Evolutionary conservation across 2,329 filamentous ascomycete species (phyloP), one percentile per base, ranked within the genome.

Genomic region (Alternaria sp.): DNA sequence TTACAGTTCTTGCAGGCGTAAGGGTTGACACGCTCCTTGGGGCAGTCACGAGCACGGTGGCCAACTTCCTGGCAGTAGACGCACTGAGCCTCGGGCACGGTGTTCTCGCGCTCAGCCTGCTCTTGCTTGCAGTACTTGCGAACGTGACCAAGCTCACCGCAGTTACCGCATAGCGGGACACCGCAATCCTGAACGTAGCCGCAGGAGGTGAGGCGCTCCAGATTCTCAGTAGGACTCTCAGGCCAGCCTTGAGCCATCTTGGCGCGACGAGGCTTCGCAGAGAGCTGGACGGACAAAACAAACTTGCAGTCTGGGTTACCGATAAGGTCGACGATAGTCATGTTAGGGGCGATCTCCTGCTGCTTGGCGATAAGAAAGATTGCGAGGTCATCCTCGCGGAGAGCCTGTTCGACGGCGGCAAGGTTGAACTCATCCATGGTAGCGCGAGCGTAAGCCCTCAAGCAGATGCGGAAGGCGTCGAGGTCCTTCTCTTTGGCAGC

Each of bases 1-100:
- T 85, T 86, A 81, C 89, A 92, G 74, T 92, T 92, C 74, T 85
- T 87, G 84, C 90, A 92, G 8, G 87, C 87, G 66, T 85, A 89
- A 58, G 83, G 88, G 80, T 90, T 86, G 30, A 87, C 79, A 51
- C 90, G 80, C 59, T 77, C 75, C 58, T 79, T 71, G 5, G 75
- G 75, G 60, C 90, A 93, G 67, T 93, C 89, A 53, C 90, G 87
- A 53, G 89, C 79, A 59, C 90, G 89, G 70, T 92, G 90, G 10
- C 89, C 90, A 27, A 82, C 78, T 40, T 84, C 82, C 4, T 84
- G 80, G 66, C 90, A 92, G 79, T 92, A 90, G 79, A 82, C 85
- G 74, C 90, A 93, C 48, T 81, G 82, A 50, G 91, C 84, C 20
- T 80, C 78, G 0, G 38, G 82, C 69, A 14, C 77, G 70, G 41